Percentiles rank a stretch among this genome's conserved stretches.
phyloP scores from a whole-genome alignment of 106 monocot genomes.

The Acorus gramineus region DNA sequence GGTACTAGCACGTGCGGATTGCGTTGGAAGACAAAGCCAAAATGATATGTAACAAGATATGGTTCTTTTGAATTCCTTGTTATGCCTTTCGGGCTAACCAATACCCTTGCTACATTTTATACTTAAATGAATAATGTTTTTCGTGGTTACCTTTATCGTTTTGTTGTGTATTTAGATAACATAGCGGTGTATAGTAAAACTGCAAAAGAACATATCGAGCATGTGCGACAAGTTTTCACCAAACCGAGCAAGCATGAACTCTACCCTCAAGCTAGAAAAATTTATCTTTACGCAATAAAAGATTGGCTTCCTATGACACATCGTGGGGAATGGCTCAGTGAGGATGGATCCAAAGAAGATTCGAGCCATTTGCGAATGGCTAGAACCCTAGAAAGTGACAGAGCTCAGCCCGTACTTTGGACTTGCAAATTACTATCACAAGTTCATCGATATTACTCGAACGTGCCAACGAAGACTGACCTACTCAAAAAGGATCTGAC shows the following conservation, averaged over 20 bases:
- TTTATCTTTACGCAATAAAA: neutral
- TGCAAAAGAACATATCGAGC: neutral
- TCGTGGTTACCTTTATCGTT: no score
- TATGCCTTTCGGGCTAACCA: neutral
- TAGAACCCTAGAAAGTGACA: neutral
- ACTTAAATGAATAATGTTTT: neutral
- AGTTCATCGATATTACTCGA: neutral
- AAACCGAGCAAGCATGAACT: neutral
- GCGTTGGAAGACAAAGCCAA: neutral
- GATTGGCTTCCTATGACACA: no score
- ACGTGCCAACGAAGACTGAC: no score
- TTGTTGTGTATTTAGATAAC: neutral
- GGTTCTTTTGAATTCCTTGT: constrained; percentile 2
- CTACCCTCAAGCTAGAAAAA: neutral
- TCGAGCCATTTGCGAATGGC: neutral
- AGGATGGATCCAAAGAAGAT: neutral
- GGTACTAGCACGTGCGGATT: neutral
- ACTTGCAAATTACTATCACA: neutral
- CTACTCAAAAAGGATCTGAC: no score
- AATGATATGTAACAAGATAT: constrained; percentile 1
- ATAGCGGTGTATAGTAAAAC: neutral
- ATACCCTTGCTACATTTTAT: constrained; percentile 2
- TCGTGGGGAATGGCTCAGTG: neutral
- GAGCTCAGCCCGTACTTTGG: neutral
- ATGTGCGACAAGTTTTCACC: neutral